These are phyloP conservation scores for Phytophthora sojae DNA, from an alignment of 352 stramenopile genomes.

Conservation along the genomic window DNA sequence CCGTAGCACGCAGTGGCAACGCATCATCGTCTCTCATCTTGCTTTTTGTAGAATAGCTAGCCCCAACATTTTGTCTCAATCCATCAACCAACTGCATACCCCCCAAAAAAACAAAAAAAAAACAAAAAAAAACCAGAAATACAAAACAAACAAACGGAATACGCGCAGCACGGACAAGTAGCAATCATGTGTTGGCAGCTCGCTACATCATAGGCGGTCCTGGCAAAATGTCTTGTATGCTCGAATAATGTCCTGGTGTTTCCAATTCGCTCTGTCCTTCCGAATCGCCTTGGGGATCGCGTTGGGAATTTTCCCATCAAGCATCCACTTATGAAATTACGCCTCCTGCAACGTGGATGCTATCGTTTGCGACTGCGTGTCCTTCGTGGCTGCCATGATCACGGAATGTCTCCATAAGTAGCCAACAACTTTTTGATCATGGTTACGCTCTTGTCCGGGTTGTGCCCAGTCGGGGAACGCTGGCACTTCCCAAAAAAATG, in stretches of 20 bases:
- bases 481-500: not conserved
- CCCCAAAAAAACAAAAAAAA: too few species aligned
- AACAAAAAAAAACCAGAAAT: too few species aligned
- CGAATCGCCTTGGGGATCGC: not conserved
- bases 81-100: too few species aligned
- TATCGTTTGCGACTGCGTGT: not conserved
- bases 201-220: too few species aligned
- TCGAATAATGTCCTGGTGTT: not conserved
- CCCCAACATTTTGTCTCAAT: too few species aligned
- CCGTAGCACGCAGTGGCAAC: not conserved
- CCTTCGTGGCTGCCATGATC: not conserved
- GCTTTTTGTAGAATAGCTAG: constrained; percentile 3
- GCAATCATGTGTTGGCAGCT: too few species aligned
- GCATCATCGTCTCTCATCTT: not conserved
- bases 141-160: too few species aligned
- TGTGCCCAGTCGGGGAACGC: not conserved
- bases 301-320: not conserved
- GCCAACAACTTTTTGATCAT: not conserved
- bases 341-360: not conserved
- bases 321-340: too few species aligned
- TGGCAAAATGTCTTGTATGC: too few species aligned
- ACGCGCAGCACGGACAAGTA: too few species aligned
- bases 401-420: not conserved
- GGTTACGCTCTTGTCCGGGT: not conserved
- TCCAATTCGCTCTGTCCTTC: not conserved